phyloP scores from a whole-genome alignment of 352 stramenopile genomes.

The Globisporangium recalcitrans region DNA sequence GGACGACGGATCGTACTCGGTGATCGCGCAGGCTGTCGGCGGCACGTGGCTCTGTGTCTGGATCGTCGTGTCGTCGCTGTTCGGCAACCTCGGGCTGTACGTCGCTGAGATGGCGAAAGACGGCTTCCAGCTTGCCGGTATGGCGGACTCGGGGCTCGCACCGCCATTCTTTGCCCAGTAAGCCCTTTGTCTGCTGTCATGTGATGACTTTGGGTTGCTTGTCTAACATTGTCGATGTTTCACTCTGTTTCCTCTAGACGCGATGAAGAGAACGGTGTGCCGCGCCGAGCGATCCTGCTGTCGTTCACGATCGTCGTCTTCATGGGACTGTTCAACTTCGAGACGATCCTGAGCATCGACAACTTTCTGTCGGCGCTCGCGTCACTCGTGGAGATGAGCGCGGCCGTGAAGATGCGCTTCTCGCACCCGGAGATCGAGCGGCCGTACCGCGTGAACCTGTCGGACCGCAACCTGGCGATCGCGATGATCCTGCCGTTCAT shows the following conservation, averaged over 20 bases:
- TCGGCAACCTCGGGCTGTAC: constrained; percentile 78
- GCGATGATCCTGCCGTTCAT: constrained; percentile 51
- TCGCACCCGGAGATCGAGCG: constrained; percentile 67
- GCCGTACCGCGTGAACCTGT: constrained; percentile 71
- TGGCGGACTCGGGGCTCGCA: constrained; percentile 76
- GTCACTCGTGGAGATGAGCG: constrained; percentile 71
- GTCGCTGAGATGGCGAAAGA: constrained; percentile 82
- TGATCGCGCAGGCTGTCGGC: constrained; percentile 60
- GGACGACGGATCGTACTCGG: constrained; percentile 71
- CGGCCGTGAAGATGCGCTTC: constrained; percentile 72
- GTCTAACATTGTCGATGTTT: not conserved
- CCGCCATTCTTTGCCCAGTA: constrained; percentile 75
- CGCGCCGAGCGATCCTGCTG: constrained; percentile 59
- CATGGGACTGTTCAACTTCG: constrained; percentile 78
- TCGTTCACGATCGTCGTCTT: constrained; percentile 76
- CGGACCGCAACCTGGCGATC: constrained; percentile 42
- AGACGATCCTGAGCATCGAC: constrained; percentile 74
- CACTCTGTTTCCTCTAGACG: constrained; percentile 26
- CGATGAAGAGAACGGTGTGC: constrained; percentile 50
- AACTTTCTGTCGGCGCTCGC: constrained; percentile 77
- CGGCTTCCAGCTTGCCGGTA: constrained; percentile 72
- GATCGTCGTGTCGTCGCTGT: constrained; percentile 70
- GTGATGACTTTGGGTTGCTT: not conserved
- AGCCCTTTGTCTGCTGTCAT: constrained; percentile 7
- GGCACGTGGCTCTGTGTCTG: constrained; percentile 70